Conservation (phyloP, 2,329 filamentous ascomycete species). For the Penicillium sp. region DNA sequence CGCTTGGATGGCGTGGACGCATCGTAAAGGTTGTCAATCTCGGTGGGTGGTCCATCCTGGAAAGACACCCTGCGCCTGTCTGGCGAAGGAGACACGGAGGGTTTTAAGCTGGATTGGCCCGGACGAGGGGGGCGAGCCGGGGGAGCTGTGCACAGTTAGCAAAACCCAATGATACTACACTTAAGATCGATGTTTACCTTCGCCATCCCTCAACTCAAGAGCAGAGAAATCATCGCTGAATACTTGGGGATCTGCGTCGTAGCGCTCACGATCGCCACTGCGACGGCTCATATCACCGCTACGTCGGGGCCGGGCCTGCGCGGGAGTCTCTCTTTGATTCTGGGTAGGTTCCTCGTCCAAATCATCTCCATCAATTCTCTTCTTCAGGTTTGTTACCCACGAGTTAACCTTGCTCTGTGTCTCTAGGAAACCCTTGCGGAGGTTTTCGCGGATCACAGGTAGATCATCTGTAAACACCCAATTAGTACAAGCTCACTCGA, state of each 20-base stretch:
- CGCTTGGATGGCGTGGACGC: conserved; percentile 58
- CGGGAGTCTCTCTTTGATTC: conserved; percentile 34
- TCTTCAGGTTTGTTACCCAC: conserved; percentile 89
- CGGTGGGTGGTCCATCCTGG: conserved; percentile 68
- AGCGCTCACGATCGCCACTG: conserved; percentile 85
- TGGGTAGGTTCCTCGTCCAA: conserved; percentile 42
- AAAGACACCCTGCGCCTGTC: conserved; percentile 56
- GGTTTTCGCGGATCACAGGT: conserved; percentile 86
- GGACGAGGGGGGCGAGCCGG: conserved; percentile 61
- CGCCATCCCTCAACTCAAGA: conserved; percentile 62
- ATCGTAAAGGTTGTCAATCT: conserved; percentile 74
- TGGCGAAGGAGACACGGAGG: conserved; percentile 60
- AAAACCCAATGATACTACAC: not conserved
- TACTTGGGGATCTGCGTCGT: conserved; percentile 91
- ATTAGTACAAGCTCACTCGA: conserved; percentile 13
- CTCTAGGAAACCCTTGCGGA: conserved; percentile 91
- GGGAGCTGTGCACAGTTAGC: conserved; percentile 49
- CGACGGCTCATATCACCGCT: conserved; percentile 64
- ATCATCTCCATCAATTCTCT: conserved; percentile 88
- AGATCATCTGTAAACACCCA: conserved; percentile 67
- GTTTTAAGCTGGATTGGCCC: conserved; percentile 75
- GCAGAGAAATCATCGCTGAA: conserved; percentile 83
- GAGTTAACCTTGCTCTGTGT: conserved; percentile 90
- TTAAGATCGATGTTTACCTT: conserved; percentile 43
- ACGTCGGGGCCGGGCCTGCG: conserved; percentile 54